Base-by-base conservation (phyloP, 2,329 filamentous ascomycete species). In the Raffaelea albimanens region DNA sequence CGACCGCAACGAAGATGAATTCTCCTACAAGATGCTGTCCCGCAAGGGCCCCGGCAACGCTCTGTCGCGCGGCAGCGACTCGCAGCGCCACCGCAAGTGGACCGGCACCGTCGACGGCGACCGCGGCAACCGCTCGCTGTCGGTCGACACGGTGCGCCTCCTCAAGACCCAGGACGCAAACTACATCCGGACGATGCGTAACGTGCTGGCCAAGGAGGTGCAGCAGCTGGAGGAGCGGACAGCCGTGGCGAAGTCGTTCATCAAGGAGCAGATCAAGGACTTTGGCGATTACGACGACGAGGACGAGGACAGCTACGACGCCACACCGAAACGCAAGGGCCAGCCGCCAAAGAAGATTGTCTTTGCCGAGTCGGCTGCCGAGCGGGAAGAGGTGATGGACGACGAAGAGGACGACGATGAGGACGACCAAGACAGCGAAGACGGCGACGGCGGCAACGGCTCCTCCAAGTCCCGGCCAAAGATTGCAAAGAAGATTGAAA, bases 1-100 rank as follows among this genome's bases (percentile, higher is more conserved):
- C 49, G 75, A 82, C 36, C 76, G 80, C 56, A 85, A 85, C 63
- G 80, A 83, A 45, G 82, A 85, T 75, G 82, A 85, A 59, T 85
- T 85, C 64, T 83, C 83, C 67, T 83, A 78, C 58, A 79, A 78
- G 52, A 85, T 85, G 82, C 67, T 83, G 58, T 77, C 75, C 55
- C 76, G 76, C 51, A 21, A 40, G 19, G 78, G 78, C 10, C 73
- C 78, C 4, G 71, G 73, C 5, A 70, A 70, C 7, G 63, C 63
- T 18, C 58, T 76, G 36, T 67, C 71, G 9, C 53, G 58, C 7
- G 53, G 55, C 45, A 49, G 43, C 43, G 52, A 52, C 45, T 54
- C 67, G 61, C 54, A 78, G 69, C 49, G 52, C 19, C 43, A 41
- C 19, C 75, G 70, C 58, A 63, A 61, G 40, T 78, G 74, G 66